Conservation (phyloP, 2,329 filamentous ascomycete species). For the Colletotrichum navitas region DNA sequence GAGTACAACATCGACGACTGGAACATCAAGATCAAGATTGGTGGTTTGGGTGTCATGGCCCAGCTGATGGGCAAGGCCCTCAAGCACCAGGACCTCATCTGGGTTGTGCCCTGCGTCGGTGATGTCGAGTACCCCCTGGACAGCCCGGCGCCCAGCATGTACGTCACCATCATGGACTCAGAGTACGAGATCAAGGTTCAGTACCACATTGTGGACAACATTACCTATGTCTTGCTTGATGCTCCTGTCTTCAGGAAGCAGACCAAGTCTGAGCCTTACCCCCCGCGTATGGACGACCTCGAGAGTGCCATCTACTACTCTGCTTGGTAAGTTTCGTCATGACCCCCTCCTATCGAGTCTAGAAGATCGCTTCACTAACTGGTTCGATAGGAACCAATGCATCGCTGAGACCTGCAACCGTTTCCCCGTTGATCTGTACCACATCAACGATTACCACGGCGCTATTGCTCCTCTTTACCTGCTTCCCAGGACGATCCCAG, state of each 20-base stretch:
- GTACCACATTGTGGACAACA: conserved; percentile 73
- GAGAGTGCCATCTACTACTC: conserved; percentile 78
- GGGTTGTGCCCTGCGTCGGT: conserved; percentile 72
- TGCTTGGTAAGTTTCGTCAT: conserved; percentile 61
- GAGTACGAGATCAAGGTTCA: conserved; percentile 73
- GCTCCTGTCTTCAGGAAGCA: conserved; percentile 76
- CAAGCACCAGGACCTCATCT: conserved; percentile 74
- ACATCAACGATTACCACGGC: conserved; percentile 76
- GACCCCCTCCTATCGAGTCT: fast-evolving
- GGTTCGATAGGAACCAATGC: conserved; percentile 65
- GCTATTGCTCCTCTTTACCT: conserved; percentile 75
- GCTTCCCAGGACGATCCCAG: conserved; percentile 72
- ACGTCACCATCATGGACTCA: conserved; percentile 70
- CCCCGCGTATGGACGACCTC: conserved; percentile 76
- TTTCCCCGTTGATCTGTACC: conserved; percentile 73
- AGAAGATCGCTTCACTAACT: neutral
- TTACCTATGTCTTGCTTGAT: conserved; percentile 76
- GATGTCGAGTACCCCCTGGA: conserved; percentile 74
- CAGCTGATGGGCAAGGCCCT: conserved; percentile 77
- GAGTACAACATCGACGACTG: conserved; percentile 80
- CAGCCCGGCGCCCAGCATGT: conserved; percentile 69
- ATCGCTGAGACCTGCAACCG: conserved; percentile 73
- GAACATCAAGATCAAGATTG: conserved; percentile 79
- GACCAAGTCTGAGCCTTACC: conserved; percentile 72
- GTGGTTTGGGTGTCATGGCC: conserved; percentile 78